Evolutionary conservation across 768 basidiomycete genomes (phyloP).

Genomic region (Tylopilus sp.): DNA sequence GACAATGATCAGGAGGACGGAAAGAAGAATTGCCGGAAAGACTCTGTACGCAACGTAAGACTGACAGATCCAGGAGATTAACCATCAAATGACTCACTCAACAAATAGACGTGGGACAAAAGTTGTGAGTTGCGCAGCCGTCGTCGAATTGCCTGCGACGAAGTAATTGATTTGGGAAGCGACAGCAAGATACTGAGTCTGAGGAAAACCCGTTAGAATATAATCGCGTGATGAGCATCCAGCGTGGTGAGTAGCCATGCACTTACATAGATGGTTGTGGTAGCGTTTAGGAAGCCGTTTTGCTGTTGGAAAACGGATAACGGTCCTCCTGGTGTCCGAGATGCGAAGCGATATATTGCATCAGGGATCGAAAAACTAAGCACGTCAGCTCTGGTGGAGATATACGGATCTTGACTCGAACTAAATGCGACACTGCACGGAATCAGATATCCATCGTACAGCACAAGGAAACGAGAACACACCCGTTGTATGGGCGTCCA

Average conservation of each 20-base stretch:
- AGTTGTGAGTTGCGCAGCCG: conserved; percentile 40
- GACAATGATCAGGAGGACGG: conserved; percentile 44
- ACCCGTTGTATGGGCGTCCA: conserved; percentile 62
- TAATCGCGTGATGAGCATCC: neutral
- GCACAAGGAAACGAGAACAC: conserved; percentile 7
- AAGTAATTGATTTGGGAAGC: conserved; percentile 62
- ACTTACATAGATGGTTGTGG: conserved; percentile 36
- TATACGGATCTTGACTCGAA: conserved; percentile 39
- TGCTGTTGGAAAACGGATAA: conserved; percentile 45
- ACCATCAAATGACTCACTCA: conserved; percentile 41
- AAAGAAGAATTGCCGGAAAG: conserved; percentile 50
- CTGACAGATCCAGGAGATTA: neutral
- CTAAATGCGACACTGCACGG: conserved; percentile 39
- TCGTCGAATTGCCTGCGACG: conserved; percentile 34
- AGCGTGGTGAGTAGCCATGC: neutral
- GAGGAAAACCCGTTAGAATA: conserved; percentile 3
- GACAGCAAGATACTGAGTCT: conserved; percentile 59
- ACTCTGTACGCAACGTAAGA: conserved; percentile 35
- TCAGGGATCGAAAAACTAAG: conserved; percentile 53
- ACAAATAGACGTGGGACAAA: conserved; percentile 50
- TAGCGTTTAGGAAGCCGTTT: conserved; percentile 52
- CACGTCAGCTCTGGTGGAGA: conserved; percentile 48
- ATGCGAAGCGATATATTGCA: conserved; percentile 55
- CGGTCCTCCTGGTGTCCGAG: conserved; percentile 37
- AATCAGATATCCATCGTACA: neutral